phyloP scores from a whole-genome alignment of 441 rosid genomes.

The Croton setiger region DNA sequence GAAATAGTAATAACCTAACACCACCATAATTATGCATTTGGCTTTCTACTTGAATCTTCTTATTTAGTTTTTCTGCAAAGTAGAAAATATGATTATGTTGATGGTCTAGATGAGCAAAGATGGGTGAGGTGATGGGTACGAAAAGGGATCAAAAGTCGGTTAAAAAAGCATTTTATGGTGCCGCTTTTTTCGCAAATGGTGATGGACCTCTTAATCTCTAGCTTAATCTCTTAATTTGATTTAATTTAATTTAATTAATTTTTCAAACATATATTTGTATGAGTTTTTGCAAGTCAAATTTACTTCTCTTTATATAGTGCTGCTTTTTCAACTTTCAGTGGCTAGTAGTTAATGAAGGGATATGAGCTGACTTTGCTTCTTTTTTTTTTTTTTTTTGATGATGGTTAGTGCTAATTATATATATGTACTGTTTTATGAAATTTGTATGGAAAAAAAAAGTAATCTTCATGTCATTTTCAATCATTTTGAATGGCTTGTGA shows the following conservation, averaged over 20 bases:
- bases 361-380: background rate
- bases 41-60: background rate
- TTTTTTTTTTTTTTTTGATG: too few relatives aligned
- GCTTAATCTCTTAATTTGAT: conserved; percentile 11
- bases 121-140: background rate
- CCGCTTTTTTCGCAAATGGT: conserved; percentile 16
- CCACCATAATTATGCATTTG: background rate
- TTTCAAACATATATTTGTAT: background rate
- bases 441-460: background rate
- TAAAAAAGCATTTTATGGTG: conserved; percentile 5
- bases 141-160: background rate
- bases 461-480: conserved; percentile 13
- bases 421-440: too few relatives aligned
- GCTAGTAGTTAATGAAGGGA: conserved; percentile 10
- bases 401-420: background rate
- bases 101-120: background rate
- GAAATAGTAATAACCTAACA: background rate
- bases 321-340: conserved; percentile 14
- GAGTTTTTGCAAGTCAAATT: background rate
- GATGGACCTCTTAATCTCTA: conserved; percentile 9
- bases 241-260: background rate
- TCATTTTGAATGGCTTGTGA: background rate
- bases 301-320: background rate
- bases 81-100: background rate
- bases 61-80: too few relatives aligned